Evolutionary conservation across 2,329 filamentous ascomycete species (phyloP).

Genomic region (Ophiostoma novo-ulmi): DNA sequence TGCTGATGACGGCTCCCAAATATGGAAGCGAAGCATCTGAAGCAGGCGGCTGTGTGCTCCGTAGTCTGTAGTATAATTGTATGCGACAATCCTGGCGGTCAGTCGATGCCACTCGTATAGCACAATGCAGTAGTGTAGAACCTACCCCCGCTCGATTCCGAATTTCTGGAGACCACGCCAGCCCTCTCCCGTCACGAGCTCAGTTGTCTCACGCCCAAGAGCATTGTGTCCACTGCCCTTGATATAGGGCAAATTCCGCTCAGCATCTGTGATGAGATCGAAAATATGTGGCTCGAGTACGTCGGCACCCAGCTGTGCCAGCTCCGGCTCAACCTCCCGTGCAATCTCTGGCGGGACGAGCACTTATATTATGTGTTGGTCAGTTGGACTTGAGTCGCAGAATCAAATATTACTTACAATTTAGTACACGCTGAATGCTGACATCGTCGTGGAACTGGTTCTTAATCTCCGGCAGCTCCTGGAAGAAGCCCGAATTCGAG

Average conservation of each 20-base stretch:
- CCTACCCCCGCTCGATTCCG: conserved; percentile 50
- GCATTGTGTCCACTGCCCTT: conserved; percentile 52
- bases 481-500: conserved; percentile 52
- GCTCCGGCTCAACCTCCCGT: conserved; percentile 39
- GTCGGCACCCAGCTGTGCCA: conserved; percentile 46
- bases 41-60: conserved; percentile 50
- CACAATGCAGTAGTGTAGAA: background rate
- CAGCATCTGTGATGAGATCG: conserved; percentile 56
- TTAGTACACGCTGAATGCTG: conserved; percentile 48
- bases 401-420: conserved; percentile 37
- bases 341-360: conserved; percentile 44
- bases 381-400: too few relatives aligned
- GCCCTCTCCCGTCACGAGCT: conserved; percentile 60
- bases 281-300: conserved; percentile 53
- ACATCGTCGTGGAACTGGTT: conserved; percentile 56
- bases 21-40: conserved; percentile 54
- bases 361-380: conserved; percentile 36
- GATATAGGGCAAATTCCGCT: conserved; percentile 59
- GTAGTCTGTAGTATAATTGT: conserved; percentile 53
- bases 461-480: conserved; percentile 45
- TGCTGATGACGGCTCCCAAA: conserved; percentile 56
- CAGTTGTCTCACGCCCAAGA: conserved; percentile 55
- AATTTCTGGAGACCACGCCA: conserved; percentile 60
- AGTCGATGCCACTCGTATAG: background rate
- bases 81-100: conserved; percentile 47